Base-by-base conservation (phyloP, 2,329 filamentous ascomycete genomes). In the Fusarium sp. region DNA sequence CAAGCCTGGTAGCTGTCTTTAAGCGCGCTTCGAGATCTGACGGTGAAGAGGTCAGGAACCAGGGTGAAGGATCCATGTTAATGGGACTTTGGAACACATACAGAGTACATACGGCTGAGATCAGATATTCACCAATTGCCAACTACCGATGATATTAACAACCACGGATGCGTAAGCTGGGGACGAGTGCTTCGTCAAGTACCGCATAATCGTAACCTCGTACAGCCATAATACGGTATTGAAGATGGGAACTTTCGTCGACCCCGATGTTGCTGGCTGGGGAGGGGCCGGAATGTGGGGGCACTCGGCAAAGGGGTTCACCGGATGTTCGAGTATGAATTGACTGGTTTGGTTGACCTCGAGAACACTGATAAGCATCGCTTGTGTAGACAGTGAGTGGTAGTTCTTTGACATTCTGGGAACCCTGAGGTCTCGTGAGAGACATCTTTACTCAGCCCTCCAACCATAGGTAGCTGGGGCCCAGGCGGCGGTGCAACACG, bases 281-380 rank as follows among this genome's bases (percentile, higher is more conserved):
- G 46, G 38, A 49, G 26, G n/a, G n/a, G n/a, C n/a, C 66, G 56
- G 66, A 58, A 69, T 69, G 60, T 60, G 64, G 47, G 38, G 46
- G 31, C 12, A 38, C 38, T 37, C 46, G 41, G 35, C 18, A 23
- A 46, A 64, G 38, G 38, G 28, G 43, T 50, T 64, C 59, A 50
- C 59, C 8, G 16, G 31, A 33, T 33, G 31, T 33, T 13, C 31
- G 31, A 33, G 31, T 33, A 16, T 6, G 15, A 5, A 16, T 13
- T 46, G 37, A n/a, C 11, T 38, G 23, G 33, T n/a, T 26, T 50
- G 20, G 24, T 50, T 24, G 37, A 24, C 20, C n/a, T 23, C n/a
- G 23, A 48, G 20, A 31, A 47, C 33, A 24, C 26, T 16, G 29
- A 21, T 16, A 23, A 21, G 26, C 24, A 42, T 33, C 26, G 42